Evolutionary conservation across 2,329 filamentous ascomycete species (phyloP).

Genomic region (Claviceps africana): DNA sequence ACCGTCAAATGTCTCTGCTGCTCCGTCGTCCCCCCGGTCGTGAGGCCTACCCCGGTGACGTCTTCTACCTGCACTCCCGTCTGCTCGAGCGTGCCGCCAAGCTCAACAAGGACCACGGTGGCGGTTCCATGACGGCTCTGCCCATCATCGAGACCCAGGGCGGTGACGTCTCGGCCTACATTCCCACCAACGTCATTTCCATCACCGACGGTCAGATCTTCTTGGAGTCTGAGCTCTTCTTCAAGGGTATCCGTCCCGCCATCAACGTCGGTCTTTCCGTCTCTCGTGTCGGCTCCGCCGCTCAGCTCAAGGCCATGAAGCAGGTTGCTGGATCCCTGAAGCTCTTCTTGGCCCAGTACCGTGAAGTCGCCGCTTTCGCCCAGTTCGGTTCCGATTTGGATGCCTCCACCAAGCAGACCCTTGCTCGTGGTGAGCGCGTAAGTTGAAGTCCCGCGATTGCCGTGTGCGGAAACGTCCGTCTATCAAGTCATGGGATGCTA

Average conservation of each 20-base stretch:
- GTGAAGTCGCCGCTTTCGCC: constrained; percentile 98
- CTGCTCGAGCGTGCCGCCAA: constrained; percentile 98
- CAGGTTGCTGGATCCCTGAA: constrained; percentile 99
- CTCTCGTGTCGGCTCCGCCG: constrained; percentile 98
- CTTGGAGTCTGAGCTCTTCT: constrained; percentile 98
- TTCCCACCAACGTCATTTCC: constrained; percentile 99
- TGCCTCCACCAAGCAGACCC: constrained; percentile 96
- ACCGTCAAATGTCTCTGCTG: constrained; percentile 97
- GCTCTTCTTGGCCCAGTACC: constrained; percentile 99
- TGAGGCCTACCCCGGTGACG: constrained; percentile 98
- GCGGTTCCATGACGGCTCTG: constrained; percentile 92
- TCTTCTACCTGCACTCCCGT: constrained; percentile 99
- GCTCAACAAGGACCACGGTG: constrained; percentile 91
- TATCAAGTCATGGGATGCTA: too few species aligned
- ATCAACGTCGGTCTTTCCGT: constrained; percentile 99
- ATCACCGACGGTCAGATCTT: constrained; percentile 99
- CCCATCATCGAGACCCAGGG: constrained; percentile 99
- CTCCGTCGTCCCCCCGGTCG: constrained; percentile 95
- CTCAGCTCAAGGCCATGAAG: constrained; percentile 99
- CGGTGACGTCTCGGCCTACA: constrained; percentile 99
- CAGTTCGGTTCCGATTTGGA: constrained; percentile 99
- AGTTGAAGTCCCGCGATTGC: constrained; percentile 25
- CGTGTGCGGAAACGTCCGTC: neutral
- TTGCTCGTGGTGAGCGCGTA: constrained; percentile 95
- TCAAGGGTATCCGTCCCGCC: constrained; percentile 99